A percentile compares a stretch with the other conserved stretches of the same genome.
Conservation (phyloP, 208 protist species). For the Wallacemonas sp. region DNA sequence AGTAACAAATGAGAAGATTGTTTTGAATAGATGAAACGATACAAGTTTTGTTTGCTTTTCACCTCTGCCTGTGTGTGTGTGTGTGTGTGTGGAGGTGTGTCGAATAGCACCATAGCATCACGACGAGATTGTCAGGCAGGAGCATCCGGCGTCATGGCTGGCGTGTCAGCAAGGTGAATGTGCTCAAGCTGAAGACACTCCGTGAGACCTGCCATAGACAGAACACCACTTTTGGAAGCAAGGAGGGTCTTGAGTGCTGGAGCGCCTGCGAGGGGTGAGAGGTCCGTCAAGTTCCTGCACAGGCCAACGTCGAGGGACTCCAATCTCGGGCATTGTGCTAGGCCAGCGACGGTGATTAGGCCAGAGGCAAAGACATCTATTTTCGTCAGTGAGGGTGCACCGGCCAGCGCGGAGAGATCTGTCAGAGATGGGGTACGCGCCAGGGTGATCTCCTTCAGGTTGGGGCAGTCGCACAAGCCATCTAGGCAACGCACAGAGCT, state of each 20-base stretch:
- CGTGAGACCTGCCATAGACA: neutral
- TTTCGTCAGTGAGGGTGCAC: neutral
- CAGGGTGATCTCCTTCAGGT: neutral
- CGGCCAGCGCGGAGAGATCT: constrained; percentile 1
- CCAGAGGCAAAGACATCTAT: constrained; percentile 3
- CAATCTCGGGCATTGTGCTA: neutral
- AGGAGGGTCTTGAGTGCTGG: neutral
- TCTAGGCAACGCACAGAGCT: neutral
- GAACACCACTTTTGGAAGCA: neutral
- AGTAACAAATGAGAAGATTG: too few relatives aligned
- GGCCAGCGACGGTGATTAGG: neutral
- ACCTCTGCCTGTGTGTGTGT: neutral
- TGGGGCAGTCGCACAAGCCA: neutral
- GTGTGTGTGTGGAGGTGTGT: neutral
- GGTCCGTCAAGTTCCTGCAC: neutral
- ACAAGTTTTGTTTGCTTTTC: too few relatives aligned
- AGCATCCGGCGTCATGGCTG: neutral
- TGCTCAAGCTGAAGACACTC: neutral
- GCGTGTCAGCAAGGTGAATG: neutral
- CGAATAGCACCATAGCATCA: neutral
- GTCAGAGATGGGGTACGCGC: neutral
- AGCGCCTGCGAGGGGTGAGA: neutral
- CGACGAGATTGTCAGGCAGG: neutral
- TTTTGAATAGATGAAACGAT: too few relatives aligned
- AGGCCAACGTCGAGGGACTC: neutral